A percentile compares a stretch with the other conserved stretches of the same genome.
phyloP scores from a whole-genome alignment of 202 grass and related monocot genomes.

The Saccharum hybrid region DNA sequence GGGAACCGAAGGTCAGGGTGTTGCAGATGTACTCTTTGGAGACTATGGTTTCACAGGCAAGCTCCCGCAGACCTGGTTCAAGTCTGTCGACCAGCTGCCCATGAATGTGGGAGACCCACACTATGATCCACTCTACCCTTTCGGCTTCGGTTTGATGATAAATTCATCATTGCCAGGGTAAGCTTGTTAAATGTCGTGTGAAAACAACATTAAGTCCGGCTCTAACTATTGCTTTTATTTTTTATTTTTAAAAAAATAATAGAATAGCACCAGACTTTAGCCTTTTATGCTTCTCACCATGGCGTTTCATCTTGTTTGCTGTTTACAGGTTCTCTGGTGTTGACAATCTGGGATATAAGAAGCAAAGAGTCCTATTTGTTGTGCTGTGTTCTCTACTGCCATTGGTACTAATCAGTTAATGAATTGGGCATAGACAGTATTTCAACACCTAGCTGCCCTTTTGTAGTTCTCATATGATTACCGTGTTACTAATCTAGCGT shows the following conservation, averaged over 20 bases:
- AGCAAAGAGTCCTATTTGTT: constrained; percentile 6
- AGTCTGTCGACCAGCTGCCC: constrained; percentile 77
- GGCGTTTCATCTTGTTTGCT: constrained; percentile 9
- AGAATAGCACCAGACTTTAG: neutral
- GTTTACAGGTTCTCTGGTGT: constrained; percentile 50
- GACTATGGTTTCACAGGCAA: constrained; percentile 84
- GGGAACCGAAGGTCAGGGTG: constrained; percentile 83
- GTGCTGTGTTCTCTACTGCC: constrained; percentile 40
- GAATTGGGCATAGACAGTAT: constrained; percentile 33
- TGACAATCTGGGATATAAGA: constrained; percentile 23
- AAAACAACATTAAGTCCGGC: neutral
- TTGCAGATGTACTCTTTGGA: constrained; percentile 84
- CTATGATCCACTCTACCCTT: constrained; percentile 90
- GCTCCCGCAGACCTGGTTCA: constrained; percentile 82
- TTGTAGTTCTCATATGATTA: constrained; percentile 25
- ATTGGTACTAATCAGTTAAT: constrained; percentile 42
- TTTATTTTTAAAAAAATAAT: neutral
- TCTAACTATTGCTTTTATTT: neutral
- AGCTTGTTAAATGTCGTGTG: constrained; percentile 12
- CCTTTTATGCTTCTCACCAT: neutral
- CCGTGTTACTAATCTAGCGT: neutral
- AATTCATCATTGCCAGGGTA: constrained; percentile 66
- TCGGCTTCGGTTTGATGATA: constrained; percentile 74
- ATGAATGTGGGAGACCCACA: constrained; percentile 81
- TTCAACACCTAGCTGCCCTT: constrained; percentile 5